Evolutionary conservation across 2,329 filamentous ascomycete species (phyloP).

Genomic region (Aspergillus eucalypticola): DNA sequence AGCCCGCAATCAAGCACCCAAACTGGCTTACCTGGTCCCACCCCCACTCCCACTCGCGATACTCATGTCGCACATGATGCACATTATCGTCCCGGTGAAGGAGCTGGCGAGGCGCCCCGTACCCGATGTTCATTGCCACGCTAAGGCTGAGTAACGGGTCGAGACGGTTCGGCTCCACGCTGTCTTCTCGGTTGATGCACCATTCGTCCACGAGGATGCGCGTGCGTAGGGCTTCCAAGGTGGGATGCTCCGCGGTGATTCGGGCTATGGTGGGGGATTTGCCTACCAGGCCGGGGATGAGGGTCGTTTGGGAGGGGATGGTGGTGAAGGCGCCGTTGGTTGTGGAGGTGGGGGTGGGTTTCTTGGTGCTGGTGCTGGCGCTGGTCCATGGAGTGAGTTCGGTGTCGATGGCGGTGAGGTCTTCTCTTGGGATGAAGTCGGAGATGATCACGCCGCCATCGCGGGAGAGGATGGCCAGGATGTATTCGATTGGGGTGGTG

Average conservation of each 20-base stretch:
- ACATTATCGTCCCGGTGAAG: slow-evolving; percentile 37
- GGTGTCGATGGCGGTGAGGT: slow-evolving; percentile 27
- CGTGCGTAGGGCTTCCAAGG: slow-evolving; percentile 27
- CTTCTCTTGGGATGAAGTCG: slow-evolving; percentile 24
- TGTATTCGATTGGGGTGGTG: slow-evolving; percentile 28
- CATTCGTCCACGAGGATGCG: slow-evolving; percentile 28
- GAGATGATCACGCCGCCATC: slow-evolving; percentile 38
- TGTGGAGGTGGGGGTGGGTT: neutral
- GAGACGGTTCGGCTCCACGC: slow-evolving; percentile 20
- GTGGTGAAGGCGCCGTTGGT: slow-evolving; percentile 18
- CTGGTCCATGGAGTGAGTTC: slow-evolving; percentile 18
- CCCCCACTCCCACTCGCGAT: slow-evolving; percentile 5
- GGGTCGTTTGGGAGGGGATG: slow-evolving; percentile 28
- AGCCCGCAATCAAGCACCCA: slow-evolving; percentile 32
- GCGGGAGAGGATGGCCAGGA: slow-evolving; percentile 32
- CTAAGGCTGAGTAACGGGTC: slow-evolving; percentile 32
- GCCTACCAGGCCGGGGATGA: slow-evolving; percentile 32
- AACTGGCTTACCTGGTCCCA: slow-evolving; percentile 26
- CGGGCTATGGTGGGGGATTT: slow-evolving; percentile 29
- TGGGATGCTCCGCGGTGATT: slow-evolving; percentile 22
- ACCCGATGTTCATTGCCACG: slow-evolving; percentile 31
- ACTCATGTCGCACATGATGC: slow-evolving; percentile 28
- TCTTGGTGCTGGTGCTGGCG: neutral
- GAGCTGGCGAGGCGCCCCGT: slow-evolving; percentile 31
- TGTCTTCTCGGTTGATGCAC: slow-evolving; percentile 24